Conservation (phyloP, 106 monocot genomes). For the Dendrobium nobile region DNA sequence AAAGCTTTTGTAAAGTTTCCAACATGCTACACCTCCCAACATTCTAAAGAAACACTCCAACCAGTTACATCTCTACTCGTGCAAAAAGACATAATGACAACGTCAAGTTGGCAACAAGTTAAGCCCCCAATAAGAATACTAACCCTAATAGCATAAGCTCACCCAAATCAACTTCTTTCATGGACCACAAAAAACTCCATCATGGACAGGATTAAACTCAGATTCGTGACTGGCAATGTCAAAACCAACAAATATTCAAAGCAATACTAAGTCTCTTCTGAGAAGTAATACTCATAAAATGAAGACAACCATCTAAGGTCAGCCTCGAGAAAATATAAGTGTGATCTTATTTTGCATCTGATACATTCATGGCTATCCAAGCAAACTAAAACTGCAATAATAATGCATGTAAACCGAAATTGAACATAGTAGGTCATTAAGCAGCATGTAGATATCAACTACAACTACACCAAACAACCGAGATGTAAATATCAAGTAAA, state of each 20-base stretch:
- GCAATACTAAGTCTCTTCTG: neutral
- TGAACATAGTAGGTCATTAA: neutral
- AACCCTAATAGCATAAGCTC: neutral
- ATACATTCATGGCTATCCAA: neutral
- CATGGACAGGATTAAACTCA: neutral
- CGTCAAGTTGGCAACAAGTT: neutral
- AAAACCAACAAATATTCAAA: neutral
- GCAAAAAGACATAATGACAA: too few species aligned
- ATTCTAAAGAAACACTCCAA: too few species aligned
- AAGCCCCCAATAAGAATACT: neutral
- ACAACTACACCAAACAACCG: too few species aligned
- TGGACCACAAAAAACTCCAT: neutral
- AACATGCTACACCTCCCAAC: too few species aligned
- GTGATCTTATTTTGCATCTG: neutral
- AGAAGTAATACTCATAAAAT: neutral
- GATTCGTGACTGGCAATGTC: neutral
- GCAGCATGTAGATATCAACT: neutral
- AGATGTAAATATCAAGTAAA: too few species aligned
- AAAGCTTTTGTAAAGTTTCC: too few species aligned
- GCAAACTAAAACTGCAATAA: neutral
- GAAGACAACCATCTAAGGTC: too few species aligned
- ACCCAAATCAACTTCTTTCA: neutral
- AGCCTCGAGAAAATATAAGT: neutral
- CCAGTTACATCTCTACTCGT: too few species aligned
- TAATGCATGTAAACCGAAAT: neutral